Conservation (phyloP, 2,329 filamentous ascomycete genomes). For the Diaporthe amygdali region DNA sequence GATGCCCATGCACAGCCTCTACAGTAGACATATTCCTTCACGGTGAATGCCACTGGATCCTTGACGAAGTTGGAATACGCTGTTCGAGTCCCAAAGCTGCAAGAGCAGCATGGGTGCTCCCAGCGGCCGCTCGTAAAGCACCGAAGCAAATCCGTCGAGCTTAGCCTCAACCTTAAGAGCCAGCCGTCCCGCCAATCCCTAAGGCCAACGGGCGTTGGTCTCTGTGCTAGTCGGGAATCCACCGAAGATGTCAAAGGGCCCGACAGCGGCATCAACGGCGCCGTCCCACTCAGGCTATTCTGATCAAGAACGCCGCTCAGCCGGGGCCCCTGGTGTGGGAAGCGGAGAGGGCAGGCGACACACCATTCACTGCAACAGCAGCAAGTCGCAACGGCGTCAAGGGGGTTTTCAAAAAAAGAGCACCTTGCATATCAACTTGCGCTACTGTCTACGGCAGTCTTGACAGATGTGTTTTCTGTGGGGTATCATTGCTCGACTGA, state of each 20-base stretch:
- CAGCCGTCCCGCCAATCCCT: conserved; percentile 5
- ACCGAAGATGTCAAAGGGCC: neutral
- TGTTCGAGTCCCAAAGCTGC: neutral
- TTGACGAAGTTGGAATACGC: neutral
- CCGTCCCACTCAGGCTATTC: neutral
- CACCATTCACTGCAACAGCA: neutral
- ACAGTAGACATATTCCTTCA: neutral
- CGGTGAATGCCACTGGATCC: neutral
- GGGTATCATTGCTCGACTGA: neutral
- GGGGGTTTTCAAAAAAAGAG: neutral
- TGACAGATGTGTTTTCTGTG: neutral
- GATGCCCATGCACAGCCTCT: neutral
- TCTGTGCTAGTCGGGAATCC: conserved; percentile 1
- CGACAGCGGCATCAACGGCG: conserved; percentile 3
- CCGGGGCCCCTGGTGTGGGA: neutral
- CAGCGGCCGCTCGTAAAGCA: conserved; percentile 13
- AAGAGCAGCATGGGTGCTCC: neutral
- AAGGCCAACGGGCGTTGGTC: neutral
- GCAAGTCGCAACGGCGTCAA: neutral
- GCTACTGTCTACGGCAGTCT: neutral
- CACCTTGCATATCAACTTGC: neutral
- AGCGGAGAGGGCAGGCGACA: neutral
- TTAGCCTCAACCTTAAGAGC: conserved; percentile 13
- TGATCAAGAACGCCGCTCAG: neutral
- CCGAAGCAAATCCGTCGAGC: conserved; percentile 11